phyloP scores from a whole-genome alignment of 495 filamentous ascomycete species.

The Tetracladium marchalianum region DNA sequence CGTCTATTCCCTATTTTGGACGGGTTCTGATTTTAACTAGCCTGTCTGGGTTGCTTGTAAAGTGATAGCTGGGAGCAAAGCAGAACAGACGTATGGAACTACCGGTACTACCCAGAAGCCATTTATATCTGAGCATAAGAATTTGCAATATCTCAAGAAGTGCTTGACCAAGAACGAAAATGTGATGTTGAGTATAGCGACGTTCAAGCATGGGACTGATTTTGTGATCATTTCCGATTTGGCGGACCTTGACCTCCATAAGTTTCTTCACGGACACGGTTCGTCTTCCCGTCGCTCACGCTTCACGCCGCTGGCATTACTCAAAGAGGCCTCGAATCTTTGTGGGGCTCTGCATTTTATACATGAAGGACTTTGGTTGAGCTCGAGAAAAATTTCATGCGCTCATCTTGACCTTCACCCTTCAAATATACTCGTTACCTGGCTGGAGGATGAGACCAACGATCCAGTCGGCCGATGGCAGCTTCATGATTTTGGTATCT shows the following conservation, averaged over 20 bases:
- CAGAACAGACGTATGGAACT: background rate
- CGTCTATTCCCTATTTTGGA: background rate
- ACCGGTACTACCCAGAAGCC: too few species aligned
- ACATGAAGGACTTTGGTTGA: background rate
- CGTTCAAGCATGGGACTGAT: constrained; percentile 2
- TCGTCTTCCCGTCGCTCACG: background rate
- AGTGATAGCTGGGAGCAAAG: background rate
- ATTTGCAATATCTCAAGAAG: constrained; percentile 2
- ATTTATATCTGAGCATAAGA: background rate
- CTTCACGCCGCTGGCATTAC: constrained; percentile 1
- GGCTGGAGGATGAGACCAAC: background rate
- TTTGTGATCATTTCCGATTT: constrained; percentile 8
- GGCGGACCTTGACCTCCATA: constrained; percentile 5
- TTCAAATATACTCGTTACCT: constrained; percentile 7
- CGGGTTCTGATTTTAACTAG: background rate
- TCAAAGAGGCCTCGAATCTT: background rate
- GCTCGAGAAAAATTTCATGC: constrained; percentile 1
- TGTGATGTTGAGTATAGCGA: constrained; percentile 5
- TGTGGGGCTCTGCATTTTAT: constrained; percentile 4
- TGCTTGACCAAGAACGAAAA: background rate
- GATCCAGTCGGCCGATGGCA: constrained; percentile 4
- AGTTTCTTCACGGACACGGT: constrained; percentile 4
- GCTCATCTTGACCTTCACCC: constrained; percentile 9
- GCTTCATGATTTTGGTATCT: constrained; percentile 7
- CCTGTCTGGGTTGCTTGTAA: constrained; percentile 3